phyloP scores from a whole-genome alignment of 2,329 filamentous ascomycete species.

The Microsporum canis region DNA sequence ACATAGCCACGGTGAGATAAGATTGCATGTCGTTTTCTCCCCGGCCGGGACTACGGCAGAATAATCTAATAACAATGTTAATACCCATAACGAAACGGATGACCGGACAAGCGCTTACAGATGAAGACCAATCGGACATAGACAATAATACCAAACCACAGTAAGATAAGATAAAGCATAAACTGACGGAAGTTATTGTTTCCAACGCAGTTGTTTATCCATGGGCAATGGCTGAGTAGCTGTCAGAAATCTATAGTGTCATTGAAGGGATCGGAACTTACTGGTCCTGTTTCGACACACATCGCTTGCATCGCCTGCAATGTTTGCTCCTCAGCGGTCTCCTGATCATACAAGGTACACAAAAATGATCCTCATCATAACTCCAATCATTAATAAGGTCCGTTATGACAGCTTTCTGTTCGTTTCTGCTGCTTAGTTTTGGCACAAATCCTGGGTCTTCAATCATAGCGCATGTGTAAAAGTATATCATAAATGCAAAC shows the following conservation, averaged over 20 bases:
- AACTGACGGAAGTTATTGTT: constrained; percentile 96
- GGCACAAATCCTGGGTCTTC: constrained; percentile 89
- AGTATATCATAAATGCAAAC: constrained; percentile 62
- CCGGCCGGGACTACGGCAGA: constrained; percentile 43
- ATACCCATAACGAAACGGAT: constrained; percentile 9
- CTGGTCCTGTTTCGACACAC: constrained; percentile 95
- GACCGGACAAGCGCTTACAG: constrained; percentile 43
- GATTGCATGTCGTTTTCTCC: constrained; percentile 49
- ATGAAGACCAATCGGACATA: constrained; percentile 62
- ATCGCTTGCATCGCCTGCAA: constrained; percentile 80
- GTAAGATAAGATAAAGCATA: constrained; percentile 70
- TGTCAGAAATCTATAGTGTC: constrained; percentile 8
- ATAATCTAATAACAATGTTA: constrained; percentile 45
- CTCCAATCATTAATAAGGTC: constrained; percentile 75
- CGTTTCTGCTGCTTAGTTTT: constrained; percentile 75
- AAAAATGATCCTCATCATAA: constrained; percentile 91
- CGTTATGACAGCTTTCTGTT: constrained; percentile 81
- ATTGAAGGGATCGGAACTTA: constrained; percentile 39
- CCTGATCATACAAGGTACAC: constrained; percentile 85
- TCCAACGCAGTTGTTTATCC: constrained; percentile 93
- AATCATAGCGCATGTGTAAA: constrained; percentile 76
- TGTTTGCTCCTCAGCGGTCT: constrained; percentile 92
- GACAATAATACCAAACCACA: constrained; percentile 62
- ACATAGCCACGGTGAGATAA: constrained; percentile 68
- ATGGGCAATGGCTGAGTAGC: constrained; percentile 76